Conservation (phyloP, 2,329 filamentous ascomycete species). For the Aureobasidium sp. region DNA sequence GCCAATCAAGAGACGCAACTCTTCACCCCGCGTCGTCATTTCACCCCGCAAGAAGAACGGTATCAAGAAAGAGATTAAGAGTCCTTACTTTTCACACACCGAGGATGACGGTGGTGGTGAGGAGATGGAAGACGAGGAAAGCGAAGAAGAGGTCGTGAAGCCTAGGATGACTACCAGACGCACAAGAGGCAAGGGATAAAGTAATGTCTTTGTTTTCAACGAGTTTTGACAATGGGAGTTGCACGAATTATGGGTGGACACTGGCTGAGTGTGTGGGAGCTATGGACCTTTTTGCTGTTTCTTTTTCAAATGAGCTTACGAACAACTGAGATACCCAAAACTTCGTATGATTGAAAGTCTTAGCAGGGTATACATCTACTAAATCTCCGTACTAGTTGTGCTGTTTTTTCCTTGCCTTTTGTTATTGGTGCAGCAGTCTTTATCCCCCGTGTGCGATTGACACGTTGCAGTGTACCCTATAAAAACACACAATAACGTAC, state of each 20-base stretch:
- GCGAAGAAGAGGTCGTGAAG: slow-evolving; percentile 25
- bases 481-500: too few relatives aligned
- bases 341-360: not conserved
- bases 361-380: not conserved
- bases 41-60: slow-evolving; percentile 18
- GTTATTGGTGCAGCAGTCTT: not conserved
- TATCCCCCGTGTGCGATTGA: too few relatives aligned
- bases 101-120: slow-evolving; percentile 17
- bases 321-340: not conserved
- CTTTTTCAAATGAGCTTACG: not conserved
- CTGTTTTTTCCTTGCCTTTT: not conserved
- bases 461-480: too few relatives aligned
- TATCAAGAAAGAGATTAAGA: slow-evolving; percentile 19
- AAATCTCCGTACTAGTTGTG: not conserved
- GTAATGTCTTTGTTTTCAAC: not conserved
- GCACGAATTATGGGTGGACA: too few relatives aligned
- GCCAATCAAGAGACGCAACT: not conserved
- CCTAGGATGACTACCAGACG: slow-evolving; percentile 27
- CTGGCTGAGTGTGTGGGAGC: not conserved
- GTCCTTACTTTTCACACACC: slow-evolving; percentile 24
- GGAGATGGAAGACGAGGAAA: slow-evolving; percentile 19
- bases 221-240: not conserved
- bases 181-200: slow-evolving; percentile 20
- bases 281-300: not conserved
- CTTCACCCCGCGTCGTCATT: slow-evolving; percentile 24